A percentile compares a stretch with the other conserved stretches of the same genome.
Conservation (phyloP, 768 basidiomycete species). For the Podaxis sp. region DNA sequence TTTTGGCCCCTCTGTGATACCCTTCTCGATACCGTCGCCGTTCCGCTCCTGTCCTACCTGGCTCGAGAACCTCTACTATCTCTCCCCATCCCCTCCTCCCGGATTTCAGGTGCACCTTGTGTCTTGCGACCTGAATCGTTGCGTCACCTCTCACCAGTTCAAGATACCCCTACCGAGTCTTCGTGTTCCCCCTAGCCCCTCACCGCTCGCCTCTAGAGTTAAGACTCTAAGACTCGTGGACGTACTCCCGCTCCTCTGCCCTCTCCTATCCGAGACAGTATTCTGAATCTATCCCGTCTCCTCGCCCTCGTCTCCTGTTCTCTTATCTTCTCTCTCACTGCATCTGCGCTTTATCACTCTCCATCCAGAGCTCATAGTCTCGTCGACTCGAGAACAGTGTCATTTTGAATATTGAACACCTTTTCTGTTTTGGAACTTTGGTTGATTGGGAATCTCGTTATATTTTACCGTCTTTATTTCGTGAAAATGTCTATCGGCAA, state of each 20-base stretch:
- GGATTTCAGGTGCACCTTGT: neutral
- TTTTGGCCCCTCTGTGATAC: neutral
- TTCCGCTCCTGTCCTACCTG: neutral
- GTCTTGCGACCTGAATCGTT: neutral
- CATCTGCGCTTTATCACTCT: neutral
- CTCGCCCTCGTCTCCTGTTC: neutral
- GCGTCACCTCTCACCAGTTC: neutral
- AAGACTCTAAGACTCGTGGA: neutral
- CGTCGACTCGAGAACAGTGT: too few species aligned
- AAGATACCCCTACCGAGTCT: neutral
- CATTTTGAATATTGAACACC: neutral
- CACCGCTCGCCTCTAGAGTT: neutral
- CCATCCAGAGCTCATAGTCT: too few species aligned
- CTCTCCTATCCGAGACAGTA: slow-evolving; percentile 12
- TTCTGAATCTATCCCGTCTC: neutral
- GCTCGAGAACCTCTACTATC: neutral
- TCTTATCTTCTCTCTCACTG: neutral
- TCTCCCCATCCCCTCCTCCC: neutral
- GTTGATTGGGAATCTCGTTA: neutral
- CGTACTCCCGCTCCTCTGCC: slow-evolving; percentile 2
- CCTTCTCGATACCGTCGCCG: neutral
- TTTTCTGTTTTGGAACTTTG: neutral
- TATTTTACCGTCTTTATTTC: neutral
- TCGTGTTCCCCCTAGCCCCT: neutral
- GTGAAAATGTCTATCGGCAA: slow-evolving; percentile 9